Base-by-base conservation (phyloP, 176 grass and related monocot species). In the Aegilops sharonensis region DNA sequence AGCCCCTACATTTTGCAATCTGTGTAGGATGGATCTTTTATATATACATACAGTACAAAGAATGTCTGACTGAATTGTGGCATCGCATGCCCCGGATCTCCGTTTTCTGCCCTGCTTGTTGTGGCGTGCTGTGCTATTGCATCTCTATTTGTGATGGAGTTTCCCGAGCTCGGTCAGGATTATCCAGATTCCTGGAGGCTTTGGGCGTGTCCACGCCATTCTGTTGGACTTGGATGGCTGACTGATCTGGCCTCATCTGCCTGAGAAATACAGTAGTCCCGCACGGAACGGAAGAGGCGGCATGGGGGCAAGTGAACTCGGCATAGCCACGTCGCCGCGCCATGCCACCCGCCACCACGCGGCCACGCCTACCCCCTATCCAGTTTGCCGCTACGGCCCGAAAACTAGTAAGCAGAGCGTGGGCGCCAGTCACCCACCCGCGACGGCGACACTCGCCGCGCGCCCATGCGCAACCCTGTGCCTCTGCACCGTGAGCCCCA, bases 291-390 rank as follows among this genome's bases (percentile, higher is more conserved):
- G 42, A 39, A 54, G 43, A 72, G 59, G 4, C 0, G 10, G 72
- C 72, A 25, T 59, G 56, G 11, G 24, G 20, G 39, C 62, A 59
- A 11, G 83, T 86, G 83, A 81, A 90, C 21, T 2, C 25, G 18
- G 78, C 27, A 4, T 1, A 21, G 29, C 78, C 88, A 90, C 88
- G 78, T 90, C 78, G 67, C 6, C 52, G 37, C 78, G 36, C 21
- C 43, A 62, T 27, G 75, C 64, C 78, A 39, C 56, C 85, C 85
- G 57, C 78, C 59, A 64, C 78, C 69, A 34, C 85, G 86, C 72
- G 72, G 79, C 87, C 87, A 80, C 86, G 86, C 79, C 72, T 77
- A 17, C 70, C 79, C 1, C 81, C 85, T 90, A 90, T 90, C 88
- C 88, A 42, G 48, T 89, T 57, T 31, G 30, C 30, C 30, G 30